These are phyloP conservation scores for Lactarius hatsudake DNA, from an alignment of 768 basidiomycete genomes.

Conservation along the genomic window DNA sequence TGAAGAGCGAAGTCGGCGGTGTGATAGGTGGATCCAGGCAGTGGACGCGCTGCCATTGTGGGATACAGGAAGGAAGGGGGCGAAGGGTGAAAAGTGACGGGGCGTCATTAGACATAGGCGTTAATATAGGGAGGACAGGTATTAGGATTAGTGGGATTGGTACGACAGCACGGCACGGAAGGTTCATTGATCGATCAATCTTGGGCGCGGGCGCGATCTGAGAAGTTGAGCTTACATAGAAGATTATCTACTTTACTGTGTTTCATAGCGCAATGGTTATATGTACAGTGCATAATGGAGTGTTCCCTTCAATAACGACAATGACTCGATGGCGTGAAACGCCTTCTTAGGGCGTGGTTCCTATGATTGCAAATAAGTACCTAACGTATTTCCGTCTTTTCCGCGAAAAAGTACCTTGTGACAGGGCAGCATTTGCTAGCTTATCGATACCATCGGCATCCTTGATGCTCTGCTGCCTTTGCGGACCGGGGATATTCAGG, in stretches of 20 bases:
- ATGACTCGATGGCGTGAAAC: background rate
- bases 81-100: background rate
- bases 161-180: background rate
- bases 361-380: background rate
- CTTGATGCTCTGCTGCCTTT: constrained; percentile 11
- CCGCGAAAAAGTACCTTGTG: background rate
- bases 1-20: background rate
- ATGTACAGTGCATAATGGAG: background rate
- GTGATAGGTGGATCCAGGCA: constrained; percentile 20
- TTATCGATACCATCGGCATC: constrained; percentile 19
- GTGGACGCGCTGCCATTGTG: constrained; percentile 7
- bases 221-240: background rate
- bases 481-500: constrained; percentile 6
- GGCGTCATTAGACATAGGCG: background rate
- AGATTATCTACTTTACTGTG: background rate
- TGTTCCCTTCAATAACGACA: background rate
- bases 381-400: background rate
- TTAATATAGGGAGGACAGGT: background rate
- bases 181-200: background rate
- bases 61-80: background rate
- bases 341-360: background rate
- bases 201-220: background rate
- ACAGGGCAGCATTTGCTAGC: constrained; percentile 9
- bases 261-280: background rate
- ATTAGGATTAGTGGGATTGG: background rate